phyloP scores from a whole-genome alignment of 1,284 basidiomycete species.

The Singerocomus rubriflavus region DNA sequence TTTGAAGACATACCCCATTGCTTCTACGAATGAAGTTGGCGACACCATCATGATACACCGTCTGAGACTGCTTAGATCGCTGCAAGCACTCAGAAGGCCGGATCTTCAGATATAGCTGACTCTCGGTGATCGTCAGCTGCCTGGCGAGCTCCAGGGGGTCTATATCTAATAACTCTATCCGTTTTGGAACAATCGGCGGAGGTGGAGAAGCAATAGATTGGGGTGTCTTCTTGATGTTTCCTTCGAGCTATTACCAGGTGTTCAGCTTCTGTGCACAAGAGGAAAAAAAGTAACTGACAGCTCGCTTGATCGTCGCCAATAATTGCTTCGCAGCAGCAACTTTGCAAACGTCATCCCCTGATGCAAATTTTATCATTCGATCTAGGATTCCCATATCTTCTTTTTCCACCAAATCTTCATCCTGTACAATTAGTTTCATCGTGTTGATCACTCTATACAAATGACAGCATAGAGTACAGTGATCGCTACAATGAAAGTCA shows the following conservation, averaged over 20 bases:
- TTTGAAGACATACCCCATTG: conserved; percentile 50
- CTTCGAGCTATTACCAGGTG: conserved; percentile 37
- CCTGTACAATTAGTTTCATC: conserved; percentile 56
- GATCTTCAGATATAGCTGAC: conserved; percentile 66
- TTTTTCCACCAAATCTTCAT: conserved; percentile 55
- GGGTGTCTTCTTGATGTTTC: conserved; percentile 33
- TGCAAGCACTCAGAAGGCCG: conserved; percentile 70
- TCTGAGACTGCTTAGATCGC: conserved; percentile 51
- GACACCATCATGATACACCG: conserved; percentile 56
- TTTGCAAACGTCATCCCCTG: conserved; percentile 41
- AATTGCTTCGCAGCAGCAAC: conserved; percentile 53
- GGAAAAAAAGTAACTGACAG: conserved; percentile 38
- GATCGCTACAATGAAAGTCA: background rate
- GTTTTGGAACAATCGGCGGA: conserved; percentile 57
- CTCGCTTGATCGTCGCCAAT: conserved; percentile 49
- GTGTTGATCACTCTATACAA: conserved; percentile 54
- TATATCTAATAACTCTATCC: conserved; percentile 60
- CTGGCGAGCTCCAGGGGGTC: conserved; percentile 78
- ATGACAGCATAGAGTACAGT: conserved; percentile 1
- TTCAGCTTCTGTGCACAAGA: background rate
- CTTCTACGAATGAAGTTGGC: conserved; percentile 71
- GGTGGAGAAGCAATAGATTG: conserved; percentile 43
- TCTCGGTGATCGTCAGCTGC: conserved; percentile 78
- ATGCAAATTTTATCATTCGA: conserved; percentile 54
- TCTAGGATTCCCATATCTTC: conserved; percentile 54